A percentile compares a stretch with the other conserved stretches of the same genome.
phyloP scores from a whole-genome alignment of 306 rosid genomes.

The Notholithocarpus densiflorus region DNA sequence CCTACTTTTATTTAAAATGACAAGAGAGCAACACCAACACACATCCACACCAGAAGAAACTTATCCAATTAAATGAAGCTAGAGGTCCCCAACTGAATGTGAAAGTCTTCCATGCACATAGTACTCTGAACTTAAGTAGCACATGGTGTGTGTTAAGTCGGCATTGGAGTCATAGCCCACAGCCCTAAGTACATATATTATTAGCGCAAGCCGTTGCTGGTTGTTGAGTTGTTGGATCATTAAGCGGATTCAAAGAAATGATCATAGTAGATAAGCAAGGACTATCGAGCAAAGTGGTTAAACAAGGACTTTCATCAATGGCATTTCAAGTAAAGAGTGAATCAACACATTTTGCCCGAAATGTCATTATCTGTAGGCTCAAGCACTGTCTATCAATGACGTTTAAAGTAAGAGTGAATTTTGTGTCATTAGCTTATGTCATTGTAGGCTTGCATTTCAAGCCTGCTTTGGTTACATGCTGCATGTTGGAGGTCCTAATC shows the following conservation, averaged over 20 bases:
- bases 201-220: constrained; percentile 9
- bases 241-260: neutral
- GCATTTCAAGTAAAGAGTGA: neutral
- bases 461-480: neutral
- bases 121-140: no score
- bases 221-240: constrained; percentile 20
- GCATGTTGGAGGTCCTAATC: neutral
- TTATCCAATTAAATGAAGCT: no score
- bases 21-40: no score
- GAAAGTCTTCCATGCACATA: no score
- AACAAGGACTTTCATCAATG: constrained; percentile 16
- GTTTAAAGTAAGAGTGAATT: no score
- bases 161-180: neutral
- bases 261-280: constrained; percentile 23
- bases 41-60: no score
- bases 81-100: no score
- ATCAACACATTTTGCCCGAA: neutral
- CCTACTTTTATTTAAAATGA: no score
- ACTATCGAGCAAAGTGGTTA: neutral
- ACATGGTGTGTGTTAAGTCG: no score
- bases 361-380: no score
- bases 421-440: neutral
- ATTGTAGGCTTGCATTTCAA: constrained; percentile 2
- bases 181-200: neutral
- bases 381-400: no score